Evolutionary conservation across 352 stramenopile genomes (phyloP), one percentile per base, ranked within the genome.

Genomic region (Halophytophthora polymorphica): DNA sequence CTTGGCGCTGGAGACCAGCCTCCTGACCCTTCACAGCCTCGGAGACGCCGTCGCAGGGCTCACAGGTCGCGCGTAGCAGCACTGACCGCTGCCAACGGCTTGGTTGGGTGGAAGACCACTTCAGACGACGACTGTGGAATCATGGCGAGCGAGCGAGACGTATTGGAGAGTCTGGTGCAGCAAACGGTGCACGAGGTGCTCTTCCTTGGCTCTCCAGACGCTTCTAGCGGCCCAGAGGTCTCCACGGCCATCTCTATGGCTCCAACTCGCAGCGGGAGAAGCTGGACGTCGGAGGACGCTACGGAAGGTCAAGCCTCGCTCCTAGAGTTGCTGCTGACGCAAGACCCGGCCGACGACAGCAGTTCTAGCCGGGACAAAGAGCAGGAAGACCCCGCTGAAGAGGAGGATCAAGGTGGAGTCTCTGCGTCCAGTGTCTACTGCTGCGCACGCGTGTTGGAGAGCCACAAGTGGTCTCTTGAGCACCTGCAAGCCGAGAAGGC

Each of bases 121-220:
- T 23, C 18, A 40, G 49, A 15, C 3, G 15, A 18, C 45, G 12
- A 33, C 17, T 7, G 23, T 33, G 23, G 17, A 37, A 7, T 12
- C 36, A 59, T 61, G 41, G 48, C 46, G 35, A 56, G 17, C 21
- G 35, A 23, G 18, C 46, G 40, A 45, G 51, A 58, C 17, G 37
- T 73, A 5, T 39, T 85, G 33, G 77, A 88, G 22, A 39, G 19
- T 29, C 60, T 89, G 23, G 41, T 86, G 8, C 25, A 51, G 22
- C 50, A 60, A 50, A 83, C 73, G 15, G 76, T 89, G 50, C 51
- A 50, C n/a, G 25, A 39, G 13, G 59, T 85, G 50, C 45, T 83
- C 31, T 81, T 85, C 40, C 22, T 42, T 31, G 61, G 65, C 6
- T 7, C 31, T 22, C 13, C 41, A 11, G 21, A 25, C 15, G 8